Percentiles rank a stretch among this genome's conserved stretches.
phyloP scores from a whole-genome alignment of 2,329 filamentous ascomycete genomes.

The Chalaropsis ovoidea region DNA sequence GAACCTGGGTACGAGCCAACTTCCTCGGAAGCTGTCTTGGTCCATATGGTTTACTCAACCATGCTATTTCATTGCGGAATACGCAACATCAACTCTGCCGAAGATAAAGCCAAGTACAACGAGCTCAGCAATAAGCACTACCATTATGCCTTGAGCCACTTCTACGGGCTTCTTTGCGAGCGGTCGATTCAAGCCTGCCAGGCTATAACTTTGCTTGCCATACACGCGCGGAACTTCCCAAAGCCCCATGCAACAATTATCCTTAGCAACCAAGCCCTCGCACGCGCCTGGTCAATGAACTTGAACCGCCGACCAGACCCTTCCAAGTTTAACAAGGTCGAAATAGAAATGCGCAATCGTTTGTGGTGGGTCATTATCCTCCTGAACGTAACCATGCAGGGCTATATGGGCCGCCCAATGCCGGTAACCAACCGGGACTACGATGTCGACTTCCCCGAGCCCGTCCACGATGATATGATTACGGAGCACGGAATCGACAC shows the following conservation, averaged over 20 bases:
- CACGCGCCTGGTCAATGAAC: conserved; percentile 62
- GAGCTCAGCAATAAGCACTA: conserved; percentile 66
- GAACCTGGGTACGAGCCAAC: conserved; percentile 54
- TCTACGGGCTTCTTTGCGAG: conserved; percentile 53
- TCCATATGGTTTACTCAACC: conserved; percentile 70
- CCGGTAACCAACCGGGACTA: conserved; percentile 63
- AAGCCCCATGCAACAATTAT: conserved; percentile 67
- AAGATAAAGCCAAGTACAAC: conserved; percentile 47
- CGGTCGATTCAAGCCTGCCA: conserved; percentile 59
- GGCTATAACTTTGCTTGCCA: conserved; percentile 59
- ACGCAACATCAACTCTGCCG: conserved; percentile 51
- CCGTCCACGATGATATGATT: conserved; percentile 60
- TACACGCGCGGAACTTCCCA: conserved; percentile 65
- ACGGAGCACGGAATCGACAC: conserved; percentile 53
- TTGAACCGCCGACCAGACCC: conserved; percentile 54
- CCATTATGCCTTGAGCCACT: conserved; percentile 60
- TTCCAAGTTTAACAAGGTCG: conserved; percentile 41
- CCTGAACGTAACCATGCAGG: conserved; percentile 58
- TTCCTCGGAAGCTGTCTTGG: conserved; percentile 54
- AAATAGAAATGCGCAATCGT: conserved; percentile 66
- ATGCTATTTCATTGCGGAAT: conserved; percentile 70
- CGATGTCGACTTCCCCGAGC: conserved; percentile 65
- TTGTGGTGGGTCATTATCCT: conserved; percentile 64
- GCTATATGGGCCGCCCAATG: conserved; percentile 69
- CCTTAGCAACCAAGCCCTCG: conserved; percentile 54